Evolutionary conservation across 495 filamentous ascomycete species (phyloP), one percentile per base, ranked within the genome.

Genomic region (Chaetomium cochliodes): DNA sequence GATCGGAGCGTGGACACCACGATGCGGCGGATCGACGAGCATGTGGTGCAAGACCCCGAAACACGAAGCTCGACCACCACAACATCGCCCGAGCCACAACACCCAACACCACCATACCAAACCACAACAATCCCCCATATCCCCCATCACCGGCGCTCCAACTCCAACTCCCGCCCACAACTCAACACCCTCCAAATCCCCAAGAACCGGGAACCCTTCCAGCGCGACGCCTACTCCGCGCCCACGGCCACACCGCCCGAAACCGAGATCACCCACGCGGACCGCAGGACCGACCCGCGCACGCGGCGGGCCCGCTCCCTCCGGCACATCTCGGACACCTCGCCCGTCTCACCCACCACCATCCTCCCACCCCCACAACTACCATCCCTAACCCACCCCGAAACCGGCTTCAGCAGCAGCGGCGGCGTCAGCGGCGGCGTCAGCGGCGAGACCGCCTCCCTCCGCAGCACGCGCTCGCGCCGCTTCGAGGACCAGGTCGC

Each of bases 1-100:
- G 62, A 65, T 39, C 56, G 55, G 20, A 64, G 60, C 25, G 66
- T 68, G 15, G 69, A 71, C 15, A 60, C 54, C 1, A 30, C 47
- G 0, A 71, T 71, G 69, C 44, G 57, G 4, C 58, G 69, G 42
- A 71, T 71, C 56, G 69, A 68, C 49, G 69, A 71, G 42, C 28
- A 68, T 42, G 52, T 58, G 5, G 39, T 15, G 13, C 20, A 42
- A 11, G 61, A 56, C 5, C 16, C 12, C 12, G 44, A 41, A 4
- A 37, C 51, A 33, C 44, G 16, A 18, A 51, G 54, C 22, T 64
- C 62, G 8, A 22, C 26, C 8, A 25, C 26, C 5, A 41, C 52
- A 0, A 41, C 30, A 0, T 46, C 62, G 0, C 55, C 62, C 5
- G 62, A 64, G 23, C 55, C 62, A 1, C 62, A 56, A 22, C 18